Percentiles rank a stretch among this genome's conserved stretches.
phyloP scores from a whole-genome alignment of 805 yeast species.

The Starmerella cellae region DNA sequence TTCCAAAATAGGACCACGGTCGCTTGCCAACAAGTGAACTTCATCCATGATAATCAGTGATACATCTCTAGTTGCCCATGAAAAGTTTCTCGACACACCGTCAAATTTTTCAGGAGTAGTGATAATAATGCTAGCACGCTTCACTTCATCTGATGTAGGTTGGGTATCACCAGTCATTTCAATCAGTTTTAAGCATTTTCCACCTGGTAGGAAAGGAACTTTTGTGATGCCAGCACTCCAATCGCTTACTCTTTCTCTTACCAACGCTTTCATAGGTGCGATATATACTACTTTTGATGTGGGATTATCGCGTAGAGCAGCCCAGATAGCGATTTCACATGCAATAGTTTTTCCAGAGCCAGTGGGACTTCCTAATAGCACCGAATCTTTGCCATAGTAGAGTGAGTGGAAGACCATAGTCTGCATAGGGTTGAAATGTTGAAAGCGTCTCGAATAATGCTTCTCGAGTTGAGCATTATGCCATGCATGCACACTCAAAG shows the following conservation, averaged over 20 bases:
- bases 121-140: slow-evolving; percentile 59
- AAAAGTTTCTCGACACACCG: slow-evolving; percentile 56
- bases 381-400: slow-evolving; percentile 65
- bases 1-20: slow-evolving; percentile 74
- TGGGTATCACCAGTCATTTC: slow-evolving; percentile 75
- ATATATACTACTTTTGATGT: slow-evolving; percentile 69
- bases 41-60: slow-evolving; percentile 76
- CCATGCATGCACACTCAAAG: slow-evolving; percentile 71
- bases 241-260: slow-evolving; percentile 70
- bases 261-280: slow-evolving; percentile 84
- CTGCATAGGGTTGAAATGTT: slow-evolving; percentile 95
- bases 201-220: slow-evolving; percentile 16
- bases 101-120: slow-evolving; percentile 82
- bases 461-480: slow-evolving; percentile 53
- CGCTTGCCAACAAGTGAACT: slow-evolving; percentile 70
- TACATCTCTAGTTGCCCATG: slow-evolving; percentile 70
- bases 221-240: slow-evolving; percentile 38
- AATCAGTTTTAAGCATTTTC: slow-evolving; percentile 35
- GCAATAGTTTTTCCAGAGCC: slow-evolving; percentile 98
- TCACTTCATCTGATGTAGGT: slow-evolving; percentile 54
- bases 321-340: slow-evolving; percentile 95
- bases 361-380: slow-evolving; percentile 93
- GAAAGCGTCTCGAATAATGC: slow-evolving; percentile 55
- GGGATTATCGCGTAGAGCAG: slow-evolving; percentile 75
- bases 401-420: slow-evolving; percentile 89